These are phyloP conservation scores for Podospora tetraspora DNA, from an alignment of 495 filamentous ascomycete genomes.

Conservation along the genomic window DNA sequence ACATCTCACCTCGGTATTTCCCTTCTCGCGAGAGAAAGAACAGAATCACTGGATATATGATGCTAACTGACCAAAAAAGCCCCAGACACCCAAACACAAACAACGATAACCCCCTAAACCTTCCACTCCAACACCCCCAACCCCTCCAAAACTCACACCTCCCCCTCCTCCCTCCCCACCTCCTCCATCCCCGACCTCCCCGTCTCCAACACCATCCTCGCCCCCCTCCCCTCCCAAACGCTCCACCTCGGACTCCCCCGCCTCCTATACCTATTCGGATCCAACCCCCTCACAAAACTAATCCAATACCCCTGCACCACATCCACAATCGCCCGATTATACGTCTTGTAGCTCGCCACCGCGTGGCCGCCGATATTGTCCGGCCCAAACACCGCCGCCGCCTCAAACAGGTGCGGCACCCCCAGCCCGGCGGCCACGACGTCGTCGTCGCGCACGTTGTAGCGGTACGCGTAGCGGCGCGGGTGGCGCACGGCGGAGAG, in stretches of 20 bases:
- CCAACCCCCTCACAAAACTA: slow-evolving; percentile 35
- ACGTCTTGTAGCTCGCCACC: slow-evolving; percentile 32
- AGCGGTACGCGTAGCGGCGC: slow-evolving; percentile 21
- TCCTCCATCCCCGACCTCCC: slow-evolving; percentile 33
- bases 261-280: slow-evolving; percentile 29
- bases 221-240: slow-evolving; percentile 22
- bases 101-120: slow-evolving; percentile 5
- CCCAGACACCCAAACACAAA: not conserved
- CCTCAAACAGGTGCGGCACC: slow-evolving; percentile 31
- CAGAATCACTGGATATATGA: not conserved
- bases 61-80: not conserved
- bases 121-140: slow-evolving; percentile 29
- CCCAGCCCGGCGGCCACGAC: slow-evolving; percentile 17
- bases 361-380: slow-evolving; percentile 23
- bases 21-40: not conserved
- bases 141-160: slow-evolving; percentile 30
- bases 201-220: slow-evolving; percentile 32
- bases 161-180: slow-evolving; percentile 24
- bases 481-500: slow-evolving; percentile 20
- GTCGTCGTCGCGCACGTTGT: slow-evolving; percentile 23
- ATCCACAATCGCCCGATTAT: slow-evolving; percentile 31
- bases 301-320: slow-evolving; percentile 41
- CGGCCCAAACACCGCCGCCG: slow-evolving; percentile 41
- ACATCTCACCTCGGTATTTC: not conserved
- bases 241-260: slow-evolving; percentile 30